phyloP scores from a whole-genome alignment of 805 yeast species.

The Ogataea salicorniae region DNA sequence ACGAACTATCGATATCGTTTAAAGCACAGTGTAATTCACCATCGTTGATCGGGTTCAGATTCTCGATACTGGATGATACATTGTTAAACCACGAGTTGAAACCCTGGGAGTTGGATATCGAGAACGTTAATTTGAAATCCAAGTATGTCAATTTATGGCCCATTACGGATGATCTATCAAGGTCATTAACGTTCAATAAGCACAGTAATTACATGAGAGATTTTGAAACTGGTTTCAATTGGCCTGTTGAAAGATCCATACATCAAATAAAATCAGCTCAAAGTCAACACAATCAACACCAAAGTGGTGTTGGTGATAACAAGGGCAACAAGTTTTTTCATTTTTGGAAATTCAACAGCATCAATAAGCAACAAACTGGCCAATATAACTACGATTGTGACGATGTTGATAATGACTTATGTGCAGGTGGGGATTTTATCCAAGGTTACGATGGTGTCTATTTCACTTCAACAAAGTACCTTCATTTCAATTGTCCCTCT shows the following conservation, averaged over 20 bases:
- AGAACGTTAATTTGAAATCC: conserved; percentile 13
- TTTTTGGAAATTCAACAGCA: conserved; percentile 1
- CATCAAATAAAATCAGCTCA: neutral
- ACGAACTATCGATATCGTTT: neutral
- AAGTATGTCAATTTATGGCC: conserved; percentile 23
- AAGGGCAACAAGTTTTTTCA: neutral
- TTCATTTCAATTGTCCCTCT: conserved; percentile 8
- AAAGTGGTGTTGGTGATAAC: neutral
- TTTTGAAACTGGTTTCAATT: conserved; percentile 6
- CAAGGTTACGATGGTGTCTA: conserved; percentile 12
- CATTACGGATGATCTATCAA: conserved; percentile 19
- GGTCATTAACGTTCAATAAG: conserved; percentile 10
- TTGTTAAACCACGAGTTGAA: conserved; percentile 15
- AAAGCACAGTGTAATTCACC: neutral
- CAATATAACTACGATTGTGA: neutral
- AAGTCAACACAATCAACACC: neutral
- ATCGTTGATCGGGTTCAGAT: conserved; percentile 14
- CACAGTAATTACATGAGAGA: conserved; percentile 11
- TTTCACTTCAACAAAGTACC: conserved; percentile 13
- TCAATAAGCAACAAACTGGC: neutral
- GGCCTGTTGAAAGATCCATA: conserved; percentile 18
- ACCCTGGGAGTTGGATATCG: conserved; percentile 20
- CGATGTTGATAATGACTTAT: neutral
- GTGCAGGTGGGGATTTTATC: conserved; percentile 13
- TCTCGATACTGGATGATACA: conserved; percentile 20